phyloP scores from a whole-genome alignment of 2,329 filamentous ascomycete genomes.

The Graphilbum ipis-grandicollis region DNA sequence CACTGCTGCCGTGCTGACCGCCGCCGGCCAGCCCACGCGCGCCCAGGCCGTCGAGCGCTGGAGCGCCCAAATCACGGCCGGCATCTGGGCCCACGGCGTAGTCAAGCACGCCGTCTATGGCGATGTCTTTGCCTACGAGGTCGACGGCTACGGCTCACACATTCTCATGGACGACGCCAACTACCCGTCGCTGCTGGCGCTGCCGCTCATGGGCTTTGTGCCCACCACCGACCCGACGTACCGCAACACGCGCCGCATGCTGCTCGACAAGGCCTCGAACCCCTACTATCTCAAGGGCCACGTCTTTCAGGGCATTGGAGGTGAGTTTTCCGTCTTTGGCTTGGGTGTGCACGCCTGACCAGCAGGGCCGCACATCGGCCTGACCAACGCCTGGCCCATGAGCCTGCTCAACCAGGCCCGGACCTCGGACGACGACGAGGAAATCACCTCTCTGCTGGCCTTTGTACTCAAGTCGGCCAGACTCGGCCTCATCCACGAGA shows the following conservation, averaged over 20 bases:
- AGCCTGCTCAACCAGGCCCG: constrained; percentile 80
- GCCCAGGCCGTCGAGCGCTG: constrained; percentile 35
- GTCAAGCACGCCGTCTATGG: constrained; percentile 60
- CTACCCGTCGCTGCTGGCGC: constrained; percentile 60
- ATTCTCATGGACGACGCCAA: constrained; percentile 87
- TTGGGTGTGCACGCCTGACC: neutral
- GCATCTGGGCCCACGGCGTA: constrained; percentile 73
- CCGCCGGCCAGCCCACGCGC: constrained; percentile 16
- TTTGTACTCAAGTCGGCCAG: constrained; percentile 59
- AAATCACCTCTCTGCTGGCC: constrained; percentile 59
- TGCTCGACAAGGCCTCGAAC: constrained; percentile 60
- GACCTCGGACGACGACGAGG: constrained; percentile 66
- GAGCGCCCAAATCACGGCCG: constrained; percentile 49
- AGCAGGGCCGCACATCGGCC: constrained; percentile 51
- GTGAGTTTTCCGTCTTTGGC: constrained; percentile 22
- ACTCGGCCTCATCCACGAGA: constrained; percentile 80
- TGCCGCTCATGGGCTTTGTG: constrained; percentile 66
- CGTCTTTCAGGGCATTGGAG: constrained; percentile 77
- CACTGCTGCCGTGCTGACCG: constrained; percentile 50
- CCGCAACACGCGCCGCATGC: constrained; percentile 66
- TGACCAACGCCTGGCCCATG: constrained; percentile 95
- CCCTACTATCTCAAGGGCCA: constrained; percentile 72
- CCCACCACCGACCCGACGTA: constrained; percentile 51
- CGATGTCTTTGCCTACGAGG: constrained; percentile 70
- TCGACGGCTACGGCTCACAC: constrained; percentile 68